Conservation (phyloP, 1,284 basidiomycete genomes). For the Ganoderma sinense region DNA sequence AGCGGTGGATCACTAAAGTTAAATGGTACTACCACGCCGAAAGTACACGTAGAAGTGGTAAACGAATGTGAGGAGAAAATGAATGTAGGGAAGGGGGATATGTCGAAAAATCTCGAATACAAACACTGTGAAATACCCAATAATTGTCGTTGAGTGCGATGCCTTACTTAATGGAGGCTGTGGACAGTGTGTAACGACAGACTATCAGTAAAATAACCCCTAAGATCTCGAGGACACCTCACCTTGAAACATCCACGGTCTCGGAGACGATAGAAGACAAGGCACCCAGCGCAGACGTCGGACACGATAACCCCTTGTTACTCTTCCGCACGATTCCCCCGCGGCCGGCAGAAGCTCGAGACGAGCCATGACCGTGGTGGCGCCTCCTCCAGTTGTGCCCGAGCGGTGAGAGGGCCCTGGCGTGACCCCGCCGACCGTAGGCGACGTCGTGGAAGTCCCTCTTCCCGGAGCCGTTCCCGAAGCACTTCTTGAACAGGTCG, state of each 20-base stretch:
- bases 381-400: background rate
- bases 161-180: background rate
- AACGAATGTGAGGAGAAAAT: background rate
- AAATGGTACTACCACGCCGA: background rate
- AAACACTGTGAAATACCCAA: no score
- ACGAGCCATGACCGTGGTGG: background rate
- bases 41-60: background rate
- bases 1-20: background rate
- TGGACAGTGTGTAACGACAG: background rate
- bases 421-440: background rate
- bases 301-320: background rate
- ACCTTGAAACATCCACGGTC: background rate
- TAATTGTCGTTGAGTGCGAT: no score
- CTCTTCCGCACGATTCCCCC: background rate
- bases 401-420: background rate
- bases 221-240: background rate
- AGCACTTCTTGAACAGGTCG: slow-evolving; percentile 14
- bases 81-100: background rate
- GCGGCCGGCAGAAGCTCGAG: background rate
- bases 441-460: background rate
- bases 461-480: background rate
- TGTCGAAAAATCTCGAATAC: no score
- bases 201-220: background rate
- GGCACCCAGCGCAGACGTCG: background rate
- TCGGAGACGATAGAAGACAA: background rate